A percentile compares a stretch with the other conserved stretches of the same genome.
Evolutionary conservation across 1,284 basidiomycete genomes (phyloP).

Genomic region (Leucoagaricus sp.): DNA sequence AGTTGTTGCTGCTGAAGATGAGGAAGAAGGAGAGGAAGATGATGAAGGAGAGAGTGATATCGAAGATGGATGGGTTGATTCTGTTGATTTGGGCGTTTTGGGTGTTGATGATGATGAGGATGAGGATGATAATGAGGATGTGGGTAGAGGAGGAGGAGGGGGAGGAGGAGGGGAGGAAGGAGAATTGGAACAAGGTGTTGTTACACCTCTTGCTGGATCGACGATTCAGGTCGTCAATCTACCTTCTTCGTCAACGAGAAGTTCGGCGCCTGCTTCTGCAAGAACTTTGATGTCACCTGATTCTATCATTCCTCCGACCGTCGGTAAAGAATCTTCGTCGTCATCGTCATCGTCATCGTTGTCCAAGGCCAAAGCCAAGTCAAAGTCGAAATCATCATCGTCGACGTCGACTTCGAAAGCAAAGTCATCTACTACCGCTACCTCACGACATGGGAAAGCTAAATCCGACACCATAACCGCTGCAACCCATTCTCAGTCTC

Average conservation of each 20-base stretch:
- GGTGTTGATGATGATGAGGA: slow-evolving; percentile 24
- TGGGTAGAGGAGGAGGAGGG: not conserved
- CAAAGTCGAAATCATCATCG: not conserved
- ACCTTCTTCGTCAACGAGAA: no score
- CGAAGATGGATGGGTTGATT: slow-evolving; percentile 68
- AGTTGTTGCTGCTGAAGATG: no score
- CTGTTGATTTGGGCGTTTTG: slow-evolving; percentile 14
- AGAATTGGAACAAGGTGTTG: not conserved
- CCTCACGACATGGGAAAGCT: not conserved
- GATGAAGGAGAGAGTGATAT: slow-evolving; percentile 48
- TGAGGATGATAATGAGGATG: not conserved
- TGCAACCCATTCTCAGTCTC: no score
- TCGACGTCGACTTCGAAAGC: not conserved
- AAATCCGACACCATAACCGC: no score
- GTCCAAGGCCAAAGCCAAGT: slow-evolving; percentile 14
- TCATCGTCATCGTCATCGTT: not conserved
- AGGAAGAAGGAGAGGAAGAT: slow-evolving; percentile 43
- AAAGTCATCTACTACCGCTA: slow-evolving; percentile 8
- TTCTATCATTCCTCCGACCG: no score
- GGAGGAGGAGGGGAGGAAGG: not conserved
- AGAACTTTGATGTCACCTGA: no score
- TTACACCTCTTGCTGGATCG: slow-evolving; percentile 9
- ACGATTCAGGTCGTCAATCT: no score
- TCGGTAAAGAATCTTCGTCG: not conserved
- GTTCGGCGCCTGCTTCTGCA: no score